Conservation (phyloP, 2,329 filamentous ascomycete species). For the Aspergillus amoenus region DNA sequence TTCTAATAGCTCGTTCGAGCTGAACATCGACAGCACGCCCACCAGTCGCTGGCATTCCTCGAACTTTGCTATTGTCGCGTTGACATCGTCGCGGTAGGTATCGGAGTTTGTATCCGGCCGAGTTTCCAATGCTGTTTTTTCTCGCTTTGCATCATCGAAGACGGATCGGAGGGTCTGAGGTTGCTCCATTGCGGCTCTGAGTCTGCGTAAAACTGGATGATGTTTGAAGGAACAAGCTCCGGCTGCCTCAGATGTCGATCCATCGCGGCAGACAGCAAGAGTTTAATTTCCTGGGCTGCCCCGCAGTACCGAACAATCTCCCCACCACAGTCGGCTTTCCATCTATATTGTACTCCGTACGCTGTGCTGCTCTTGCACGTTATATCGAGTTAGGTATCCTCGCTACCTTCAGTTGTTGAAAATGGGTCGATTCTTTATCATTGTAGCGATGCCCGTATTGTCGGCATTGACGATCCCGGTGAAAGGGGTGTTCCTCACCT, state of each 20-base stretch:
- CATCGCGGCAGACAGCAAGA: constrained; percentile 11
- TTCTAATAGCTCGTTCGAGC: constrained; percentile 82
- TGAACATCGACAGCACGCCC: constrained; percentile 76
- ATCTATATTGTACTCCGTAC: too few relatives aligned
- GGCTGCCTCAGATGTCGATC: constrained; percentile 17
- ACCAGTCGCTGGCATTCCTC: constrained; percentile 70
- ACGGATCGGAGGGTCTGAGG: constrained; percentile 56
- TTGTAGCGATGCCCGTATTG: too few relatives aligned
- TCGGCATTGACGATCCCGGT: too few relatives aligned
- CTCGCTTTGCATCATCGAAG: constrained; percentile 56
- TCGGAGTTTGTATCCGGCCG: constrained; percentile 65
- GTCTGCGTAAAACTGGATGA: not conserved
- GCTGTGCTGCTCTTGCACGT: too few relatives aligned
- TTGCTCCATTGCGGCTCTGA: constrained; percentile 43
- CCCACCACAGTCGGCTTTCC: not conserved
- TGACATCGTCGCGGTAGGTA: constrained; percentile 67
- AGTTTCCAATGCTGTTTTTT: constrained; percentile 59
- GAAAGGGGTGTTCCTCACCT: too few relatives aligned
- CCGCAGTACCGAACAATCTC: constrained; percentile 7
- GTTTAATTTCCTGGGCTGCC: constrained; percentile 16
- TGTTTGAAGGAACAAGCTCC: constrained; percentile 19
- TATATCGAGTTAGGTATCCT: too few relatives aligned
- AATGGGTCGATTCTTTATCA: too few relatives aligned
- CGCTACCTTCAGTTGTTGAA: too few relatives aligned
- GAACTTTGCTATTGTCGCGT: constrained; percentile 67